Evolutionary conservation across 805 yeast species (phyloP).

Genomic region (Candida qinlingensis): DNA sequence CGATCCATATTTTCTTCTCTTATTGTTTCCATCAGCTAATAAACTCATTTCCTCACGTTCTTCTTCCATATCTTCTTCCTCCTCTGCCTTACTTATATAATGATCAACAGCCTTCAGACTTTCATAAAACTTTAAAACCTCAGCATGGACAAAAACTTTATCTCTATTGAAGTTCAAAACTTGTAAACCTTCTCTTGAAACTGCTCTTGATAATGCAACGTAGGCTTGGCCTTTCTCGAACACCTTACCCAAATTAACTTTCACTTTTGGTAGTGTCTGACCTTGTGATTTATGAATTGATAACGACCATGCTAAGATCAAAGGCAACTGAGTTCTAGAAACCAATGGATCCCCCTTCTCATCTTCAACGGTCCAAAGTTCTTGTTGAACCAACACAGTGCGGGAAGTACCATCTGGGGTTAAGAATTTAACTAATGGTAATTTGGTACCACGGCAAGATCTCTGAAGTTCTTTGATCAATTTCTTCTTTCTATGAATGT

Average conservation of each 20-base stretch:
- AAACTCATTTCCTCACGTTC: conserved; percentile 25
- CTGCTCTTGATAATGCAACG: conserved; percentile 91
- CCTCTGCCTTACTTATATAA: conserved; percentile 13
- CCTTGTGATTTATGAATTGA: conserved; percentile 97
- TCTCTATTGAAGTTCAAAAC: conserved; percentile 63
- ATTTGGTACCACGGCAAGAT: conserved; percentile 40
- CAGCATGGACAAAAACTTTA: conserved; percentile 64
- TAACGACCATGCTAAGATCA: conserved; percentile 93
- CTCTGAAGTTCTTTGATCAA: conserved; percentile 38
- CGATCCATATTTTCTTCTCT: no score
- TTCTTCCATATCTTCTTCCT: not conserved
- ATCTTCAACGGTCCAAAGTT: conserved; percentile 76
- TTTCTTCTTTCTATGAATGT: conserved; percentile 43
- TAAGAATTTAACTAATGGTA: conserved; percentile 76
- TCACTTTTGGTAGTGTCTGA: conserved; percentile 70
- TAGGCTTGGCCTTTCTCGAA: conserved; percentile 95
- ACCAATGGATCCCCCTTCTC: conserved; percentile 64
- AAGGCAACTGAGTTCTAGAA: conserved; percentile 73
- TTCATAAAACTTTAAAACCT: conserved; percentile 66
- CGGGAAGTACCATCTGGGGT: conserved; percentile 67
- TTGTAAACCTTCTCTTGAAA: conserved; percentile 75
- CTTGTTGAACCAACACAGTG: conserved; percentile 76
- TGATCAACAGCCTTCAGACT: conserved; percentile 33
- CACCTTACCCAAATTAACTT: conserved; percentile 67
- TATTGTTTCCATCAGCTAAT: no score